phyloP scores from a whole-genome alignment of 345 rosid species.

The Gossypioides kirkii region DNA sequence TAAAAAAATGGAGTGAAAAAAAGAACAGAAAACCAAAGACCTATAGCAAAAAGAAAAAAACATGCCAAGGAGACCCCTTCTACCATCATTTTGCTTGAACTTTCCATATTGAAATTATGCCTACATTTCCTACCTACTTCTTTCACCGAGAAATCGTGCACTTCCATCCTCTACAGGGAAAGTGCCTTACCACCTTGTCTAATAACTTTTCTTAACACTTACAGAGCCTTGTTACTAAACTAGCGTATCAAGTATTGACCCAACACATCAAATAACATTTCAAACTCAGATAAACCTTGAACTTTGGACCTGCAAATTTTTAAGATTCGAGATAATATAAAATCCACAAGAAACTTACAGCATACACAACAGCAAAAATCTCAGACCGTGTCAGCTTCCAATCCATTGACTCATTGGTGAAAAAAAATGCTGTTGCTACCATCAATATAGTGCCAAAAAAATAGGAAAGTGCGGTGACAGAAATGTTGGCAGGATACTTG shows the following conservation, averaged over 20 bases:
- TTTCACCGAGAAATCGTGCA: neutral
- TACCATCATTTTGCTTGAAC: neutral
- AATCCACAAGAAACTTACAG: slow-evolving; percentile 51
- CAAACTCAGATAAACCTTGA: neutral
- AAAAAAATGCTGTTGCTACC: slow-evolving; percentile 62
- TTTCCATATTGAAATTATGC: neutral
- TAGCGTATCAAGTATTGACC: neutral
- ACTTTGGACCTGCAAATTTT: neutral
- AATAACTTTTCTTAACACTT: neutral
- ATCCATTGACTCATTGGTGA: slow-evolving; percentile 60
- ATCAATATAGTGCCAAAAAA: slow-evolving; percentile 69
- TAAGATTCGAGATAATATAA: slow-evolving; percentile 3
- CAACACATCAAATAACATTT: slow-evolving; percentile 5
- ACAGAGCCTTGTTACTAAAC: neutral
- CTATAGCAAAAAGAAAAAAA: neutral
- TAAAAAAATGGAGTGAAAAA: neutral
- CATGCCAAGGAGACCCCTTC: neutral
- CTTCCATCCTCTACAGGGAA: neutral
- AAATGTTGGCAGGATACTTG: slow-evolving; percentile 80
- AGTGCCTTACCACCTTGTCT: neutral
- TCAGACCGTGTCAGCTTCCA: slow-evolving; percentile 85
- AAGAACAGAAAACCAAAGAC: neutral
- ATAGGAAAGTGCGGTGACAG: slow-evolving; percentile 80
- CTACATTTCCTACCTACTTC: neutral
- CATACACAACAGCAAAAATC: slow-evolving; percentile 74